phyloP scores from a whole-genome alignment of 139 green algal genomes.

The Tetraselmis chui region DNA sequence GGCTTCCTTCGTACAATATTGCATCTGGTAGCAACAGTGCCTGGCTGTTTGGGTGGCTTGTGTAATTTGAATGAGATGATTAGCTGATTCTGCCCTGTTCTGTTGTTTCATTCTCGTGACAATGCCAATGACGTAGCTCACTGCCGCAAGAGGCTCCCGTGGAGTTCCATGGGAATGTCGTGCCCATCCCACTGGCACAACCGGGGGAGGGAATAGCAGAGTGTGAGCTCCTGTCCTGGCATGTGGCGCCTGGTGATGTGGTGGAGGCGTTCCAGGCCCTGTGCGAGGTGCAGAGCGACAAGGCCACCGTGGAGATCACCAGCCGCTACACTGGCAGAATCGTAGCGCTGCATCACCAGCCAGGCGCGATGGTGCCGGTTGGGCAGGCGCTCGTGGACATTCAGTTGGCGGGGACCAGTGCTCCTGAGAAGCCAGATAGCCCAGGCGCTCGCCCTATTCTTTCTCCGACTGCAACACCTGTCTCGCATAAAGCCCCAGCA shows the following conservation, averaged over 20 bases:
- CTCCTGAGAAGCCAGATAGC: background rate
- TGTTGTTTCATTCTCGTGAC: background rate
- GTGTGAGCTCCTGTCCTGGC: conserved; percentile 84
- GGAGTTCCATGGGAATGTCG: background rate
- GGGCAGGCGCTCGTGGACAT: conserved; percentile 69
- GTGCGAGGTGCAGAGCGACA: conserved; percentile 90
- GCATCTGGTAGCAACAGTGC: too few species aligned
- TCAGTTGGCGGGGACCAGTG: conserved; percentile 6
- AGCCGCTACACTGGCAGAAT: conserved; percentile 68
- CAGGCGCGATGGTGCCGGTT: conserved; percentile 68
- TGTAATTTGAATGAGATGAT: too few species aligned
- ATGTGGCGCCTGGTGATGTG: conserved; percentile 49
- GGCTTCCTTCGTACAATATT: too few species aligned
- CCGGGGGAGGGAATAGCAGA: conserved; percentile 90
- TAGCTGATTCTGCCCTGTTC: too few species aligned
- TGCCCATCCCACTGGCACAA: conserved; percentile 43
- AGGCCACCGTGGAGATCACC: conserved; percentile 86
- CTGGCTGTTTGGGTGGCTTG: too few species aligned
- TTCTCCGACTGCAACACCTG: background rate
- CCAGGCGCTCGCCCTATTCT: background rate
- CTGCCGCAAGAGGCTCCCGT: background rate
- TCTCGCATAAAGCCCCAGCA: too few species aligned
- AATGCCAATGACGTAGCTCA: background rate
- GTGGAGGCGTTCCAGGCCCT: conserved; percentile 74
- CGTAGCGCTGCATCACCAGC: conserved; percentile 41